Evolutionary conservation across 177 flowering plant genomes (phyloP).

Genomic region (Vitis hybrid): DNA sequence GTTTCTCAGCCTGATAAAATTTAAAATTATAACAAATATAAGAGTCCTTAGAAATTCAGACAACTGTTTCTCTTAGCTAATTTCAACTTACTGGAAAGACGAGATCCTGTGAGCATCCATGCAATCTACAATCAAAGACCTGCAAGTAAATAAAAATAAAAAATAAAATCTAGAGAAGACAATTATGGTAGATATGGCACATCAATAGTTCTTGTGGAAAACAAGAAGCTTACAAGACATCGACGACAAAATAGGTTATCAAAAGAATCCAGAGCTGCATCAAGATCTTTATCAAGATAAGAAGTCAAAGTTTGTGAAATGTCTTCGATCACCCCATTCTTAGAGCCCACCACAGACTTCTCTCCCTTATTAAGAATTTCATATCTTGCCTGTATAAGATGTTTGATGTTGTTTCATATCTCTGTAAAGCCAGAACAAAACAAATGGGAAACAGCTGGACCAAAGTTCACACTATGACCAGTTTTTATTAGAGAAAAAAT

Average conservation of each 20-base stretch:
- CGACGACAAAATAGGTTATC: conserved; percentile 98
- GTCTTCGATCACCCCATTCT: conserved; percentile 37
- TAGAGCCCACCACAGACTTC: conserved; percentile 23
- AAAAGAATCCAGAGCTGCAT: conserved; percentile 97
- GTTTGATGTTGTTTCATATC: conserved; percentile 89
- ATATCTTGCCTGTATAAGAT: conserved; percentile 99
- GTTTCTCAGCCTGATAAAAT: conserved; percentile 74
- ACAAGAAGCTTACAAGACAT: conserved; percentile 64
- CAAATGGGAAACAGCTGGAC: conserved; percentile 83
- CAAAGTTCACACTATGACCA: conserved; percentile 63
- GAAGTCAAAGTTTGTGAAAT: conserved; percentile 34
- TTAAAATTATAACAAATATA: conserved; percentile 2
- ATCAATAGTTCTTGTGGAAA: not conserved
- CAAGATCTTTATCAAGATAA: conserved; percentile 80
- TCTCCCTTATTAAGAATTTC: conserved; percentile 60
- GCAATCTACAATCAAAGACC: conserved; percentile 98
- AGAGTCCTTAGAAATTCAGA: not conserved
- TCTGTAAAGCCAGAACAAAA: conserved; percentile 86
- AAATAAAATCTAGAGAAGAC: not conserved
- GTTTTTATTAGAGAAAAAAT: conserved; percentile 26
- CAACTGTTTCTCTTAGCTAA: not conserved
- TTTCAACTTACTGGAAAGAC: conserved; percentile 75
- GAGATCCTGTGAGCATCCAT: conserved; percentile 99
- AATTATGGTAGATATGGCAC: not conserved
- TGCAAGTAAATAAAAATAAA: conserved; percentile 25